Conservation (phyloP, 768 basidiomycete genomes). For the Lactarius psammicola region DNA sequence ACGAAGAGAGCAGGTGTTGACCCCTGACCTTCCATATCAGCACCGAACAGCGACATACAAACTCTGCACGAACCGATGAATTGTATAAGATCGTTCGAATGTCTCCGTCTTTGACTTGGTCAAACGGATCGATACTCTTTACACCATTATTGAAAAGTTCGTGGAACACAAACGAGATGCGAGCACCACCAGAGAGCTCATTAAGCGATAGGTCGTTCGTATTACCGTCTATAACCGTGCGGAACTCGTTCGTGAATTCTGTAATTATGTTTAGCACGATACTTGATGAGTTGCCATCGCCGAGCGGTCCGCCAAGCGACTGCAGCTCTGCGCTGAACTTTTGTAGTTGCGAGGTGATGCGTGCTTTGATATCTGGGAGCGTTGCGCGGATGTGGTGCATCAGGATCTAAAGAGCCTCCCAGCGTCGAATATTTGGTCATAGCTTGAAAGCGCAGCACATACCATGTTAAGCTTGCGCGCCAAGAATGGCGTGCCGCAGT, state of each 20-base stretch:
- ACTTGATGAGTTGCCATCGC: constrained; percentile 82
- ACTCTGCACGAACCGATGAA: constrained; percentile 74
- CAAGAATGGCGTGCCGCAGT: constrained; percentile 96
- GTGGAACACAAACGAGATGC: constrained; percentile 99
- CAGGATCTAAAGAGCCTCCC: constrained; percentile 65
- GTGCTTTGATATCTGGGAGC: constrained; percentile 96
- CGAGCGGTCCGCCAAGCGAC: constrained; percentile 82
- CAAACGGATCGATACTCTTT: constrained; percentile 95
- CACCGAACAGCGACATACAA: neutral
- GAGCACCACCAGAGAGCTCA: constrained; percentile 96
- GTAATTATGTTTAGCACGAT: constrained; percentile 97
- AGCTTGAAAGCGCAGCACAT: constrained; percentile 31
- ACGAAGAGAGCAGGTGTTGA: constrained; percentile 96
- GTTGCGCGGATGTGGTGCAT: constrained; percentile 99
- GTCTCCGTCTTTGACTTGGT: constrained; percentile 98
- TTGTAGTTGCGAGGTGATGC: constrained; percentile 86
- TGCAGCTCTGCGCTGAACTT: constrained; percentile 85
- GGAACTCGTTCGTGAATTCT: constrained; percentile 96
- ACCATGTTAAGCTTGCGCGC: constrained; percentile 95
- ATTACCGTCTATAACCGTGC: constrained; percentile 95
- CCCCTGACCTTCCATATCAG: constrained; percentile 50
- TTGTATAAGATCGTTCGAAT: constrained; percentile 96
- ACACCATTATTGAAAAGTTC: constrained; percentile 97
- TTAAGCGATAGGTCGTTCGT: constrained; percentile 94
- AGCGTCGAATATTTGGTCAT: neutral